These are phyloP conservation scores for Coemansia sp. DNA, from an alignment of 192 early-diverging fungal genomes.

Conservation along the genomic window DNA sequence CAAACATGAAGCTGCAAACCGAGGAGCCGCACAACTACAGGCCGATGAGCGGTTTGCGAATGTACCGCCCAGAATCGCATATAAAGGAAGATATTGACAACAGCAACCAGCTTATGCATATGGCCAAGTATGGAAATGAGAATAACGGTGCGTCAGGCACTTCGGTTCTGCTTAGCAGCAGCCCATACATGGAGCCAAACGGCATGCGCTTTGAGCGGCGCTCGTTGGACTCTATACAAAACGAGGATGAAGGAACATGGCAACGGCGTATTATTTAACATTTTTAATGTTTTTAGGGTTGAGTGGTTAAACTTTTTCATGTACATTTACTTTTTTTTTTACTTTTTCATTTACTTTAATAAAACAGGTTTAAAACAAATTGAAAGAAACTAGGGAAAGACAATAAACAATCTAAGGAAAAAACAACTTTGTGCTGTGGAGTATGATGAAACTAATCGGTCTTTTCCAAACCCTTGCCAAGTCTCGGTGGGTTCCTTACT, in stretches of 20 bases:
- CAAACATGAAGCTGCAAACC: slow-evolving; percentile 15
- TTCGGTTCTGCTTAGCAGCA: not conserved
- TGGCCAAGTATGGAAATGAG: not conserved
- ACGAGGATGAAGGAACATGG: not conserved
- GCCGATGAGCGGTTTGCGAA: not conserved
- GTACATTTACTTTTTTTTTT: not conserved
- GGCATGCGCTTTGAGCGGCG: not conserved
- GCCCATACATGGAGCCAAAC: not conserved
- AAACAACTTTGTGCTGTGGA: not conserved
- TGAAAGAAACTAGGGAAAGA: not conserved
- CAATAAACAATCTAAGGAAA: not conserved
- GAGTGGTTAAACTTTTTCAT: not conserved
- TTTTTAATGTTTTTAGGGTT: not conserved
- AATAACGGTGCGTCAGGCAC: not conserved
- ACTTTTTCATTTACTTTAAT: not conserved
- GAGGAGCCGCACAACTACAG: slow-evolving; percentile 5
- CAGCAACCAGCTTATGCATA: not conserved
- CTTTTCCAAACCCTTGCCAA: not conserved
- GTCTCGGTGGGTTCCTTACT: not conserved
- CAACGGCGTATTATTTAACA: not conserved
- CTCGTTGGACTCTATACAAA: not conserved
- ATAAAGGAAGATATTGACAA: not conserved
- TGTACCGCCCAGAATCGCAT: not conserved
- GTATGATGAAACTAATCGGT: no score
- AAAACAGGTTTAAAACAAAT: not conserved